Evolutionary conservation across 2,329 filamentous ascomycete species (phyloP), one percentile per base, ranked within the genome.

Genomic region (Juglanconis oblonga): DNA sequence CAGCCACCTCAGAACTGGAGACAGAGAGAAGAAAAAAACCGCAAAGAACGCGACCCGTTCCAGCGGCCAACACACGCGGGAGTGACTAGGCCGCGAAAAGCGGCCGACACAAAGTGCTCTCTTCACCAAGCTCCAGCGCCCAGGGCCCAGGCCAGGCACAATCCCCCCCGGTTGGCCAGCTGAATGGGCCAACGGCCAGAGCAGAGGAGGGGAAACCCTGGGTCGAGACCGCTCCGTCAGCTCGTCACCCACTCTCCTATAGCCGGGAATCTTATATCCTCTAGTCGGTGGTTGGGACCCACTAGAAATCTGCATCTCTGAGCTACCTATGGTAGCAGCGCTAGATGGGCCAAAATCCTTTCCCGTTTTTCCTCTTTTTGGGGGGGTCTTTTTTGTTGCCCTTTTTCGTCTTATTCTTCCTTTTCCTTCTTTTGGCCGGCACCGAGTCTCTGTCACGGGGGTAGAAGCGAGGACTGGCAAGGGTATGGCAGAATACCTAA

Each of bases 51-150:
- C 45, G 55, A 40, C 54, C 58, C 49, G 31, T 53, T 48, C 11
- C 53, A 32, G 35, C 24, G 54, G 49, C 58, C 58, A 40, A 60
- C 35, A 5, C 44, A 35, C 11, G 53, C 14, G 52, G 44, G 31
- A 38, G 17, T 17, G 17, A 49, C 53, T 10, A 24, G 53, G 47
- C 33, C 48, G 38, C 55, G 24, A 51, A 51, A 40, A 38, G 48
- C 31, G 54, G 47, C 45, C 54, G 52, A n/a, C n/a, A n/a, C n/a
- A 11, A 3, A 40, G 10, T 40, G 10, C 33, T 4, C 14, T 24
- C 24, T 5, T 4, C 50, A 52, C 5, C n/a, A 35, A 11, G 33
- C 17, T 14, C 38, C 3, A 11, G 10, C 11, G 38, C 38, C n/a
- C 38, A 40, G 38, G 10, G 38, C 38, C 38, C 11, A 13, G 11